phyloP scores from a whole-genome alignment of 1,284 basidiomycete genomes.

The Agroathelia rolfsii region DNA sequence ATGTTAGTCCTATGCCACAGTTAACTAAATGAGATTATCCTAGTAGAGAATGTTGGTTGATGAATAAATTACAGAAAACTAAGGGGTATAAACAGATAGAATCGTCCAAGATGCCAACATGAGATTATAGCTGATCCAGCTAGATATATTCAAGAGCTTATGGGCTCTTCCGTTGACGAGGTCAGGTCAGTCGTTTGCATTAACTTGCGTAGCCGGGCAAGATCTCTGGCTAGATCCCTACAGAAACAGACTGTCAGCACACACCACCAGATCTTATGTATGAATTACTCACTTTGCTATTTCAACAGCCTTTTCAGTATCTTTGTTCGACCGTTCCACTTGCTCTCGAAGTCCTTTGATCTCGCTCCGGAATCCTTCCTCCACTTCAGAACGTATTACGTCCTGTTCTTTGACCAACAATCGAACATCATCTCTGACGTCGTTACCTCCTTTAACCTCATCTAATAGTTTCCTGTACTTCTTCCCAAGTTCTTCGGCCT shows the following conservation, averaged over 20 bases:
- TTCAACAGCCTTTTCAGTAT: constrained; percentile 43
- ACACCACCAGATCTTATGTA: constrained; percentile 1
- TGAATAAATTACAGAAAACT: no score
- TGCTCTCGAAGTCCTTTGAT: constrained; percentile 35
- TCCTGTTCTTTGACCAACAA: constrained; percentile 28
- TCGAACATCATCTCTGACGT: constrained; percentile 25
- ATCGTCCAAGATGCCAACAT: no score
- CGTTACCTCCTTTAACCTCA: constrained; percentile 44
- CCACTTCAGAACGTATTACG: no score
- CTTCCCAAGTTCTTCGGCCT: constrained; percentile 52
- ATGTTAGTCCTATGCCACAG: no score
- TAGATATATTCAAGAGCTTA: no score
- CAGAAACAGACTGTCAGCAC: constrained; percentile 4
- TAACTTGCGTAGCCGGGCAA: constrained; percentile 55
- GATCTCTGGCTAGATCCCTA: constrained; percentile 49
- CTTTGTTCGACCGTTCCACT: constrained; percentile 41
- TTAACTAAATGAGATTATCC: no score
- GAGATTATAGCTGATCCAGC: no score
- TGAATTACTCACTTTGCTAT: constrained; percentile 46
- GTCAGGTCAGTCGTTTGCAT: constrained; percentile 40
- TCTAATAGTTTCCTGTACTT: constrained; percentile 55
- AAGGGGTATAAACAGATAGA: no score
- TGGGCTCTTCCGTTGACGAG: no score
- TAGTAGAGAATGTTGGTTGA: no score
- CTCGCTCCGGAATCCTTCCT: constrained; percentile 41